Base-by-base conservation (phyloP, 2,329 filamentous ascomycete genomes). In the Penicillium crustosum region DNA sequence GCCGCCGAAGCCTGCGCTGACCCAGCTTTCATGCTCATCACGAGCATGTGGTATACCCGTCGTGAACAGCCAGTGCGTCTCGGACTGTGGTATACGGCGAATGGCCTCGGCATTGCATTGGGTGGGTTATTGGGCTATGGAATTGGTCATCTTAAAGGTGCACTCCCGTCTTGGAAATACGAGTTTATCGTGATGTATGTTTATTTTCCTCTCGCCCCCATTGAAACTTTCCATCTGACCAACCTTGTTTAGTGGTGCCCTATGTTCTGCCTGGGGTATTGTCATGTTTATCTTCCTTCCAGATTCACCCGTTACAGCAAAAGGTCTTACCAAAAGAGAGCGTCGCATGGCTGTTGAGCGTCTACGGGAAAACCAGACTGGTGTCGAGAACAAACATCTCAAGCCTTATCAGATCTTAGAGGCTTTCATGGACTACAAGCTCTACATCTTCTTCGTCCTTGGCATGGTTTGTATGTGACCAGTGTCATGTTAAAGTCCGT, bases 1-100 rank as follows among this genome's bases (percentile, higher is more conserved):
- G 77, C 83, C 4, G 79, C 81, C 3, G 84, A 86, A 70, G 82
- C 84, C 0, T 82, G 80, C 53, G 75, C 81, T 2, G 83, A 86
- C 64, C 86, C 85, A 1, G 81, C 79, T 0, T 86, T 88, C 59
- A 86, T 88, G 78, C 71, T 89, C 2, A 84, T 88, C 36, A 88
- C 85, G 0, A 80, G 80, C 5, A 87, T 87, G 84, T 89, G 84
- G 81, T 85, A 87, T 63, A 87, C 85, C 1, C 78, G 85, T 10
- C 76, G 79, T 3, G 83, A 89, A 64, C 86, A 89, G 64, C 85
- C 86, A 0, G 76, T 83, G 2, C 77, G 85, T 0, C 85, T 86
- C 49, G 83, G 82, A 1, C 73, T 83, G 0, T 87, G 83, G 83
- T 86, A 83, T 66, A 79, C 80, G 0, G 83, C 82, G 31, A 86